Evolutionary conservation across 192 early-diverging fungal genomes (phyloP).

Genomic region (Funneliformis geosporum): DNA sequence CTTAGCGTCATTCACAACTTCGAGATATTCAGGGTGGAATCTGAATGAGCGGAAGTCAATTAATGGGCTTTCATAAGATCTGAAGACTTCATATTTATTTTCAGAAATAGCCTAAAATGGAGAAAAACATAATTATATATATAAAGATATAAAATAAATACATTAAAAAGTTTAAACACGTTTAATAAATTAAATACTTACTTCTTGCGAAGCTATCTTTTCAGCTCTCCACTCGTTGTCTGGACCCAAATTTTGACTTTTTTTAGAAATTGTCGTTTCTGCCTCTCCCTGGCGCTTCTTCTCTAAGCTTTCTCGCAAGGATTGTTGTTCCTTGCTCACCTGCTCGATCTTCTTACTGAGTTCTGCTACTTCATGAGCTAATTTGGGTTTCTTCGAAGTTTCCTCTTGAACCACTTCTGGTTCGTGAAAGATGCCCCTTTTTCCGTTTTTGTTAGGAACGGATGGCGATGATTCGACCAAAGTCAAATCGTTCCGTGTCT

Average conservation of each 20-base stretch:
- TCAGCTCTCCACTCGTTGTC: neutral
- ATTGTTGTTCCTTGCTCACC: neutral
- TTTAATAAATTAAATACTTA: neutral
- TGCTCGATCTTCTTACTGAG: neutral
- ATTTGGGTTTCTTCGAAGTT: neutral
- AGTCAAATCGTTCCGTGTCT: neutral
- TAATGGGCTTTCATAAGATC: neutral
- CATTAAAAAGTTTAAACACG: neutral
- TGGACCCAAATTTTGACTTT: neutral
- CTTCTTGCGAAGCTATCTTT: neutral
- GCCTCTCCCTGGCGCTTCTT: neutral
- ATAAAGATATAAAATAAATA: neutral
- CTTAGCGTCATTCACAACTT: neutral
- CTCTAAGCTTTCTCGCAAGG: neutral
- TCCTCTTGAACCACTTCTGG: neutral
- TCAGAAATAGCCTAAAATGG: neutral
- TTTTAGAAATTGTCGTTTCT: neutral
- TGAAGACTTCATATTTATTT: neutral
- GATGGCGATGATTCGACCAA: neutral
- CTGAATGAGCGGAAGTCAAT: neutral
- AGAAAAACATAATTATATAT: neutral
- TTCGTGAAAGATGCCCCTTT: neutral
- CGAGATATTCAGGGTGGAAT: neutral
- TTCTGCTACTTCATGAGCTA: neutral
- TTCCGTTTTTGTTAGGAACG: neutral